These are phyloP conservation scores for Kuraishia piskuri DNA, from an alignment of 805 yeast genomes.

Conservation along the genomic window DNA sequence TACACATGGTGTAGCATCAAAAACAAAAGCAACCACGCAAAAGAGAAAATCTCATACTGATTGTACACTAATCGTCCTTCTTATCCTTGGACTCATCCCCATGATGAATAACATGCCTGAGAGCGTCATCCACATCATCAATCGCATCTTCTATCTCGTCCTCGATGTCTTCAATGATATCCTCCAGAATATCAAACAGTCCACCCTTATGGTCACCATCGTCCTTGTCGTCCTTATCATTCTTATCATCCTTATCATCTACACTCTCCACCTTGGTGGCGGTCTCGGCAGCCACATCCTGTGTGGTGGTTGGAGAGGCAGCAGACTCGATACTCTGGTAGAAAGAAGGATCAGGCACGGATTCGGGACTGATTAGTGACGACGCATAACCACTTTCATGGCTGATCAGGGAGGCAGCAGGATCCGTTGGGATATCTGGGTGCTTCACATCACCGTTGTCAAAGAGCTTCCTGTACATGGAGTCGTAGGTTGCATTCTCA, in stretches of 20 bases:
- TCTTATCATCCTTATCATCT: slow-evolving; percentile 9
- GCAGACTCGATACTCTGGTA: slow-evolving; percentile 2
- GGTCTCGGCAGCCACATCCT: slow-evolving; percentile 1
- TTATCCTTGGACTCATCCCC: slow-evolving; percentile 3
- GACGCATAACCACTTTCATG: slow-evolving; percentile 2
- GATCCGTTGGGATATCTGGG: slow-evolving; percentile 2
- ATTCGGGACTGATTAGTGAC: slow-evolving; percentile 4
- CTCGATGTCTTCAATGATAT: slow-evolving; percentile 9
- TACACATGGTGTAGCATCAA: too few relatives aligned
- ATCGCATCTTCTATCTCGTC: slow-evolving; percentile 12
- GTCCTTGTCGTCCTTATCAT: slow-evolving; percentile 11
- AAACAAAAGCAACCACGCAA: too few relatives aligned
- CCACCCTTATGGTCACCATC: slow-evolving; percentile 4
- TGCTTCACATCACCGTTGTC: not conserved
- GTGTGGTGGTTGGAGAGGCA: not conserved
- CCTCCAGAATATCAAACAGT: slow-evolving; percentile 9
- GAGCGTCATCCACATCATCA: slow-evolving; percentile 10
- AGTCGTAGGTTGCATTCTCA: slow-evolving; percentile 44
- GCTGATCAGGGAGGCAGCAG: not conserved
- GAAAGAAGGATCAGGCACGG: slow-evolving; percentile 7
- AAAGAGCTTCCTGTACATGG: slow-evolving; percentile 16
- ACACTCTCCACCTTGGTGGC: slow-evolving; percentile 6
- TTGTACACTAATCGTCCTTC: not conserved
- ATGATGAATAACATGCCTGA: not conserved
- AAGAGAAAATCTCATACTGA: too few relatives aligned